These are phyloP conservation scores for Thamnidium elegans DNA, from an alignment of 192 early-diverging fungal genomes.

Conservation along the genomic window DNA sequence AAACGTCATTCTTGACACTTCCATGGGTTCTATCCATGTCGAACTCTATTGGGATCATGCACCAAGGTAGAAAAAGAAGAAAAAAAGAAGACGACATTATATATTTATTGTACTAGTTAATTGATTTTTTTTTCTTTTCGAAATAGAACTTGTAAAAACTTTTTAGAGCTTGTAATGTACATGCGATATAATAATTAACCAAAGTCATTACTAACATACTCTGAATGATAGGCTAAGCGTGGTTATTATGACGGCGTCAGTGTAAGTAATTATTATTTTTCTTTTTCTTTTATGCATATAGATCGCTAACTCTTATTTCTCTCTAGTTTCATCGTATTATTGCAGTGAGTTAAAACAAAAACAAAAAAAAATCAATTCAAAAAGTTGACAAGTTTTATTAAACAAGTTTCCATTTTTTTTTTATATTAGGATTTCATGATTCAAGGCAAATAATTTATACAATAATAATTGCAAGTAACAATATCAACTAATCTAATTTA, in stretches of 20 bases:
- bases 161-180: conserved; percentile 62
- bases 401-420: neutral
- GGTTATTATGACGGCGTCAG: conserved; percentile 81
- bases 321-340: conserved; percentile 76
- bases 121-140: neutral
- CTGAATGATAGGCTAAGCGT: conserved; percentile 57
- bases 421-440: conserved; percentile 92
- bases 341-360: conserved; percentile 35
- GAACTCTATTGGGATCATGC: conserved; percentile 90
- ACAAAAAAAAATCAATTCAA: conserved; percentile 2
- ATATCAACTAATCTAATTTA: neutral
- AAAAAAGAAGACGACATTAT: neutral
- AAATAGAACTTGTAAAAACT: conserved; percentile 74
- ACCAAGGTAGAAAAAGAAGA: conserved; percentile 49
- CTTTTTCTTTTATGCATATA: neutral
- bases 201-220: conserved; percentile 5
- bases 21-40: conserved; percentile 59
- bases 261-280: conserved; percentile 39
- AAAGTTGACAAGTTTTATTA: neutral
- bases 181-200: neutral
- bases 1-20: conserved; percentile 49
- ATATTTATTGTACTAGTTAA: neutral
- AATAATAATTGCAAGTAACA: neutral
- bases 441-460: conserved; percentile 52
- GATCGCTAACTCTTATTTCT: conserved; percentile 1